A percentile compares a stretch with the other conserved stretches of the same genome.
These are phyloP conservation scores for Apiospora saccharicola DNA, from an alignment of 2,329 filamentous ascomycete genomes.

Conservation along the genomic window DNA sequence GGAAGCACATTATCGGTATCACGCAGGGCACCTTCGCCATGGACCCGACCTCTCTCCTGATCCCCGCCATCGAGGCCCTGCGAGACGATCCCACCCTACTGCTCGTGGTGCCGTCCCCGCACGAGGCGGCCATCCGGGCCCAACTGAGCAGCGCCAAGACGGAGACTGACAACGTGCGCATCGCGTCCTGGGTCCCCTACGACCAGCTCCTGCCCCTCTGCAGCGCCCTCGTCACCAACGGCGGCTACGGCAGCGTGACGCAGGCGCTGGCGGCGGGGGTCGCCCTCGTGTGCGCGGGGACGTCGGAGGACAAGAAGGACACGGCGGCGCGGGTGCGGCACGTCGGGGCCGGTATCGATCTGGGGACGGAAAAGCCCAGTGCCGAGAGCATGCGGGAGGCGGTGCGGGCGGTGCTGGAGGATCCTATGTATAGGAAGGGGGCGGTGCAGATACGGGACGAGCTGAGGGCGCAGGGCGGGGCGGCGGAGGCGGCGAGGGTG, in stretches of 20 bases:
- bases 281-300: conserved; percentile 20
- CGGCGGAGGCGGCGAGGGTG: not conserved
- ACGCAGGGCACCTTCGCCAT: conserved; percentile 24
- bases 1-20: conserved; percentile 21
- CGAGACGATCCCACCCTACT: conserved; percentile 4
- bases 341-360: conserved; percentile 19
- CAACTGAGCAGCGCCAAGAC: not conserved
- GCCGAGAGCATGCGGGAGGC: not conserved
- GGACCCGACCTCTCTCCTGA: conserved; percentile 17
- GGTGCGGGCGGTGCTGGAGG: not conserved
- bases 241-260: conserved; percentile 24
- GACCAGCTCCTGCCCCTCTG: conserved; percentile 17
- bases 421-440: not conserved
- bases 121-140: conserved; percentile 6
- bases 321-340: conserved; percentile 18
- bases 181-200: conserved; percentile 22
- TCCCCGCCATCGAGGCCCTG: conserved; percentile 16
- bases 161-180: not conserved
- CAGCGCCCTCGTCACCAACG: conserved; percentile 21
- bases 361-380: not conserved
- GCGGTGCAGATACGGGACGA: not conserved
- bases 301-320: conserved; percentile 23
- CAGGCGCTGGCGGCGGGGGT: conserved; percentile 22
- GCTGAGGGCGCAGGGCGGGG: not conserved
- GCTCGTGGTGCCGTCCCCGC: conserved; percentile 11